phyloP scores from a whole-genome alignment of 768 basidiomycete genomes.

The Dentipellis fragilis region DNA sequence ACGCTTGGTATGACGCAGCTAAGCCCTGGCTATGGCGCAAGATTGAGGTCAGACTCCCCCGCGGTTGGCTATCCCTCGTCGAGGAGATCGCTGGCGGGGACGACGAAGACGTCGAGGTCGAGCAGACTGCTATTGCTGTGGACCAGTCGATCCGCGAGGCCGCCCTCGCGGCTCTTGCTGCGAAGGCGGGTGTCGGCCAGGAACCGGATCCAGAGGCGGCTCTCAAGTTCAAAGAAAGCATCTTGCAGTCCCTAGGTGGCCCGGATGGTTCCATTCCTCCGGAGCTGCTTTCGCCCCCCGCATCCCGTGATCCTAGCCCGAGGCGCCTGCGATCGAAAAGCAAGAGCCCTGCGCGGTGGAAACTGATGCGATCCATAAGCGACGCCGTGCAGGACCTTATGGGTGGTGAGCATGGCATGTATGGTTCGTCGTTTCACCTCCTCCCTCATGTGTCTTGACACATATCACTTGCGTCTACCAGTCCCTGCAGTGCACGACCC shows the following conservation, averaged over 20 bases:
- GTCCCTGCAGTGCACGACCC: slow-evolving; percentile 65
- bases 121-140: slow-evolving; percentile 54
- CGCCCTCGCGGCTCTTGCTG: slow-evolving; percentile 49
- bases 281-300: slow-evolving; percentile 69
- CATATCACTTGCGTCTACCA: slow-evolving; percentile 16
- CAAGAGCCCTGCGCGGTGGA: slow-evolving; percentile 77
- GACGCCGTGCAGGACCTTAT: slow-evolving; percentile 68
- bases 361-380: slow-evolving; percentile 68
- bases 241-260: slow-evolving; percentile 34
- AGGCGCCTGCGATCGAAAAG: slow-evolving; percentile 66
- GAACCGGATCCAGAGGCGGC: slow-evolving; percentile 9
- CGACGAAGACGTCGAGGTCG: slow-evolving; percentile 35
- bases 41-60: slow-evolving; percentile 73
- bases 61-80: slow-evolving; percentile 75
- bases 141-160: slow-evolving; percentile 59
- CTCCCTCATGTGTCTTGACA: not conserved
- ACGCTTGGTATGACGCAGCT: slow-evolving; percentile 72
- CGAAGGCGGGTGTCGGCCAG: slow-evolving; percentile 13
- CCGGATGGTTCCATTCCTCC: slow-evolving; percentile 66
- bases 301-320: slow-evolving; percentile 78
- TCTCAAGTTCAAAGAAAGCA: slow-evolving; percentile 35
- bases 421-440: slow-evolving; percentile 38
- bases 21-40: slow-evolving; percentile 83
- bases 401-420: slow-evolving; percentile 53
- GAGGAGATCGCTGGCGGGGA: slow-evolving; percentile 72